Evolutionary conservation across 768 basidiomycete species (phyloP), one percentile per base, ranked within the genome.

Genomic region (Chalciporus chontae): DNA sequence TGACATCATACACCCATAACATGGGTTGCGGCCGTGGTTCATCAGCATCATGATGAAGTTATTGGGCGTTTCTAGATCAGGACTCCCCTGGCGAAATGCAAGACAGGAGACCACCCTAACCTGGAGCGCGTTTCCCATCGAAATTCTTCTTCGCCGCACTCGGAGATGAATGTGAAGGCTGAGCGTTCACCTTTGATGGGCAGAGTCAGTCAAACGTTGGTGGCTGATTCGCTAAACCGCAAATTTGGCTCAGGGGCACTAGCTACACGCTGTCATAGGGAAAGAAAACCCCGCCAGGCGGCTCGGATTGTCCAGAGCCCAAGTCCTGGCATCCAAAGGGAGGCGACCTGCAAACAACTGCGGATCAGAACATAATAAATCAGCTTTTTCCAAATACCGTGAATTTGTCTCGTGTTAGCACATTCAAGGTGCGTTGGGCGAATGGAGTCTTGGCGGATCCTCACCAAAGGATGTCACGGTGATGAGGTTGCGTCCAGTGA

Each of bases 121-220:
- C 40, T 53, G n/a, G 15, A 36, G n/a, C n/a, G 34, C 6, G 17
- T 48, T 50, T 40, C 18, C 24, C 37, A 51, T 52, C 51, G 52
- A 52, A 52, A 62, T 56, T 44, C 19, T 21, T 47, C 51, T 34
- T 57, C 54, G 8, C 54, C 54, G 39, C 31, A 21, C 44, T 11
- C 61, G 62, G 62, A 63, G 52, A 63, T 63, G 62, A 63, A 62
- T 24, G 53, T 19, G 48, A 60, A 21, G 7, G 32, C 21, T 34
- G 51, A 26, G 23, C 37, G 18, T 15, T 14, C 19, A 15, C 43
- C 58, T 40, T n/a, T 48, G 13, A 56, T 48, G 40, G 10, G 40
- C 43, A 38, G 42, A 26, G 42, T 19, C 44, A 11, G 47, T 14
- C 36, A 46, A 57, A 26, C 40, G 11, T 40, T 32, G 38, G 43